Evolutionary conservation across 1,284 basidiomycete genomes (phyloP), one percentile per base, ranked within the genome.

Genomic region (Rhodotorula glutinis): DNA sequence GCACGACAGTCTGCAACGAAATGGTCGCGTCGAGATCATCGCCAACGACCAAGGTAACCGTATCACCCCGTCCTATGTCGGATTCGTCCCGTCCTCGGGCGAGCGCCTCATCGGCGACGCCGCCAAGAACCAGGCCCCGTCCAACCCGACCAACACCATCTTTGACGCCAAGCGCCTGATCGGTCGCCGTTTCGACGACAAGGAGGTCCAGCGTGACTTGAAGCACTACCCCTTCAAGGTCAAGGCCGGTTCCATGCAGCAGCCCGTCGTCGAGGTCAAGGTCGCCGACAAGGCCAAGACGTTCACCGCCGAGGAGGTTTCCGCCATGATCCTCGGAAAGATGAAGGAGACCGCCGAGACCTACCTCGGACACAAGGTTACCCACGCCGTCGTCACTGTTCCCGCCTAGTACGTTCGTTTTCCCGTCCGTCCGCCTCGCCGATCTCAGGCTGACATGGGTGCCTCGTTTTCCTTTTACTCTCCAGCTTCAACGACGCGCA

Each of bases 271-370:
- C 58, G 68, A 73, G 61, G 67, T 74, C 57, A 57, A 66, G 49
- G 65, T 70, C 55, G 70, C 62, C 62, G 57, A 55, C 14, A 47
- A 53, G 43, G 41, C 60, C 29, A 46, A 59, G 49, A 63, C 65
- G 38, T 80, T 80, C 71, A 79, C 78, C 53, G 88, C 91, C 2
- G 91, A 94, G 80, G 91, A 93, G 81, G 86, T 93, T 75, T 90
- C 87, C 64, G 91, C 94, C 66, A 98, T 98, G 95, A 86, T 98
- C 76, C 82, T 98, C 69, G 83, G 80, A 70, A 98, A 98, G 85
- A 98, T 98, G 94, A 98, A 98, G 87, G 95, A 98, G 83, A 98
- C 92, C 54, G 95, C 95, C 70, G 95, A 98, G 85, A 91, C 93
- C 29, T 97, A 97, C 82, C 88, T 98, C 67, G 94, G 93, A 74